These are phyloP conservation scores for Corchorus capsularis DNA, from an alignment of 345 rosid species.

Conservation along the genomic window DNA sequence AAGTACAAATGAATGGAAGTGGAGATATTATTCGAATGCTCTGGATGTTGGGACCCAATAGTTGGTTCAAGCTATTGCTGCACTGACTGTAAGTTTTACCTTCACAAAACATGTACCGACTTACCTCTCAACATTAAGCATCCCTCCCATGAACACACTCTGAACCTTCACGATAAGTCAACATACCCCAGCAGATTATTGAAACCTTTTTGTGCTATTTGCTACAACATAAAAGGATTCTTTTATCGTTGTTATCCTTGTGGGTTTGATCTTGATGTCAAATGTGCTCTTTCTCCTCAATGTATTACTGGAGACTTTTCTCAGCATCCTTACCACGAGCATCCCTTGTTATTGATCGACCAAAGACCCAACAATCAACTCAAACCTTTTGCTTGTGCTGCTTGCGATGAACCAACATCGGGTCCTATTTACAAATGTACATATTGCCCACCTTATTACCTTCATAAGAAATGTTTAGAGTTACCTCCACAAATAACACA, in stretches of 20 bases:
- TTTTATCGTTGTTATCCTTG: neutral
- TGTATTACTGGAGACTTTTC: neutral
- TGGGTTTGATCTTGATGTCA: neutral
- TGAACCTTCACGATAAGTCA: neutral
- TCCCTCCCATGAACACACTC: neutral
- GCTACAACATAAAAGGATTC: neutral
- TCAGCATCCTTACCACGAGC: neutral
- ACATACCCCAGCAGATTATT: too few relatives aligned
- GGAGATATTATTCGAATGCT: neutral
- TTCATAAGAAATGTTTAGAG: slow-evolving; percentile 13
- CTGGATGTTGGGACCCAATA: neutral
- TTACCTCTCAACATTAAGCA: neutral
- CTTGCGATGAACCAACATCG: neutral
- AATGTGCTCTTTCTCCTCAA: neutral
- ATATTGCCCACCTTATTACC: neutral
- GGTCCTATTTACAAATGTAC: neutral
- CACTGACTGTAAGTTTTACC: neutral
- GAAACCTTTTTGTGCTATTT: neutral
- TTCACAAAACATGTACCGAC: neutral
- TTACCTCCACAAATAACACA: neutral
- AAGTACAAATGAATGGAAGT: neutral
- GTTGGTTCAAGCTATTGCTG: neutral
- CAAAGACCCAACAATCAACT: too few relatives aligned
- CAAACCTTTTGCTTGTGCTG: neutral
- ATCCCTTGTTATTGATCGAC: neutral